Evolutionary conservation across 768 basidiomycete species (phyloP), one percentile per base, ranked within the genome.

Genomic region (Mycena venus): DNA sequence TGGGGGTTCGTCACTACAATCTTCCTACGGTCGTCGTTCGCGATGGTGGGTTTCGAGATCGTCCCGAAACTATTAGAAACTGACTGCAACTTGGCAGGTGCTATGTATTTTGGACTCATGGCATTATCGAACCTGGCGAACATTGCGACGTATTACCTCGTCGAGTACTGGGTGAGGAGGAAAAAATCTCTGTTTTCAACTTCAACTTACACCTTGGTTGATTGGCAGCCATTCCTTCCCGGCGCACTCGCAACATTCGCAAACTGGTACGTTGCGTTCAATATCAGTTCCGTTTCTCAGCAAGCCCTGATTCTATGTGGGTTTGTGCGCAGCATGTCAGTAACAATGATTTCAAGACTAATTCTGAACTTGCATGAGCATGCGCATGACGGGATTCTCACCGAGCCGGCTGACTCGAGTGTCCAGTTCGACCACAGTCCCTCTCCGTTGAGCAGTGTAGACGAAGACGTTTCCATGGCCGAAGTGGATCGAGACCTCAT

Each of bases 301-400:
- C n/a, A n/a, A n/a, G n/a, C n/a, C n/a, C n/a, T n/a, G n/a, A 21
- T 56, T 4, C 2, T 1, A 31, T 56, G 27, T 6, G 4, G 32
- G 29, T 32, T 8, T 8, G 29, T 4, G 4, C 5, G n/a, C n/a
- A 84, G 83, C 70, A 70, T 85, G 14, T 83, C 85, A 9, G 76
- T 84, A 10, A 80, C 80, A 7, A 77, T 85, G 77, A 81, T 84
- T 73, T 85, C 85, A 10, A 82, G 84, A 14, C 81, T 86, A 11
- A 82, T 86, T 68, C 82, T 85, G 49, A 85, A 86, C 78, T 79
- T 85, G 23, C 80, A 85, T 70, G 70, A 78, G 58, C 78, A 75
- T 61, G 81, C 80, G 0, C n/a, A 53, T n/a, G 44, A 3, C 3
- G 71, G 63, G 11, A 38, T 72, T 29, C 17, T 60, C 25, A 72